These are phyloP conservation scores for Cladobotryum mycophilum DNA, from an alignment of 2,329 filamentous ascomycete species.

Conservation along the genomic window DNA sequence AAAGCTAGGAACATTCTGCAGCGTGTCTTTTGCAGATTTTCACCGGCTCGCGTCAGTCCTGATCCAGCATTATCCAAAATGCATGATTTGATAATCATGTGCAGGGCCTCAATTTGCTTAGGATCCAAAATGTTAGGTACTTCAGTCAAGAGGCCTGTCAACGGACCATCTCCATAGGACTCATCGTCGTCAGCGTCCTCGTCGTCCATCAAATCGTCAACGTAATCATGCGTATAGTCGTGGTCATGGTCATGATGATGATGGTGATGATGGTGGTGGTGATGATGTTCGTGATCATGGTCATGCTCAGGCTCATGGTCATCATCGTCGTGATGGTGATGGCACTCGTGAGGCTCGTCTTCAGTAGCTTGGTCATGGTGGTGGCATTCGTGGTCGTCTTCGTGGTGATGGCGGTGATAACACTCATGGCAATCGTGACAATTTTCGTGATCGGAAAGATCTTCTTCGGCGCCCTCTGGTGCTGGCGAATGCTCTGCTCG, in stretches of 20 bases:
- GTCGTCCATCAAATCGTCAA: conserved; percentile 55
- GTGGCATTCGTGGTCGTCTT: conserved; percentile 46
- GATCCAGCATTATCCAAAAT: conserved; percentile 79
- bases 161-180: conserved; percentile 70
- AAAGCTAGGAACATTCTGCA: conserved; percentile 86
- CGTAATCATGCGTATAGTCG: conserved; percentile 39
- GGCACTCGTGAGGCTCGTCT: conserved; percentile 6
- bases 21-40: conserved; percentile 83
- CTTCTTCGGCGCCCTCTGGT: conserved; percentile 32
- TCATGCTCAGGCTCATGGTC: conserved; percentile 26
- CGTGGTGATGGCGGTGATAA: conserved; percentile 31
- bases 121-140: conserved; percentile 91
- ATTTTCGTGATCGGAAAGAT: conserved; percentile 32
- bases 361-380: conserved; percentile 21
- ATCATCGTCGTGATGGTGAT: conserved; percentile 15
- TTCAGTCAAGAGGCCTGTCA: conserved; percentile 82
- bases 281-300: conserved; percentile 21
- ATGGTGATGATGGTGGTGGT: conserved; percentile 22
- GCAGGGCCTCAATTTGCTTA: conserved; percentile 89
- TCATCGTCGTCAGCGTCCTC: conserved; percentile 69
- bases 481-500: conserved; percentile 35
- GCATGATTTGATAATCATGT: conserved; percentile 95
- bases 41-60: conserved; percentile 57
- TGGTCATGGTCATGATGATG: conserved; percentile 30
- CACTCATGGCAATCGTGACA: conserved; percentile 29